Base-by-base conservation (phyloP, 768 basidiomycete species). In the Agrocybe pediades region DNA sequence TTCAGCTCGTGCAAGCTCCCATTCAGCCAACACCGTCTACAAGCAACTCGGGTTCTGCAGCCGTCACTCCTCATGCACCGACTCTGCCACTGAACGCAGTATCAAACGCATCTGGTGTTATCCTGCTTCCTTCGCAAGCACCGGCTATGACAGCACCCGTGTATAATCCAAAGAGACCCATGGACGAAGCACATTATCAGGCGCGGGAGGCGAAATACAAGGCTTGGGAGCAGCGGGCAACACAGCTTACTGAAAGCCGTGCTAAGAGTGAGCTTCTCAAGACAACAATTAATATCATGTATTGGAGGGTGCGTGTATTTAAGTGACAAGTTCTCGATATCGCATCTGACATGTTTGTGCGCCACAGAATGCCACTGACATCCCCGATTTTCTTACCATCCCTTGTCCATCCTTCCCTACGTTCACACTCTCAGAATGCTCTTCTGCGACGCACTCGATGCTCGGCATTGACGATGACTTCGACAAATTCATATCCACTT, bases 111-210 rank as follows among this genome's bases (percentile, higher is more conserved):
- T 30, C 29, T 7, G 29, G 29, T n/a, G n/a, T n/a, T n/a, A n/a
- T n/a, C n/a, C n/a, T n/a, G n/a, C n/a, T n/a, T n/a, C n/a, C n/a
- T n/a, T n/a, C n/a, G n/a, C n/a, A n/a, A n/a, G n/a, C n/a, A n/a
- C n/a, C n/a, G n/a, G n/a, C n/a, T n/a, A n/a, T n/a, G n/a, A n/a
- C n/a, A n/a, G n/a, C n/a, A n/a, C n/a, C n/a, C n/a, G n/a, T n/a
- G n/a, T 30, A 53, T 21, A 39, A 46, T 17, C 15, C 27, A 2
- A 44, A 47, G 13, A 46, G 39, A n/a, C 17, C 21, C 17, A 46
- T 55, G 11, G 36, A 47, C 1, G 21, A 49, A 30, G 47, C 44
- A 8, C 54, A 55, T 42, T 55, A 55, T 20, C 47, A 49, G 17
- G 54, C 54, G 1, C 36, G 41, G 8, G 47, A 55, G 9, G 19